Evolutionary conservation across 768 basidiomycete genomes (phyloP), one percentile per base, ranked within the genome.

Genomic region (Lyophyllum decastes): DNA sequence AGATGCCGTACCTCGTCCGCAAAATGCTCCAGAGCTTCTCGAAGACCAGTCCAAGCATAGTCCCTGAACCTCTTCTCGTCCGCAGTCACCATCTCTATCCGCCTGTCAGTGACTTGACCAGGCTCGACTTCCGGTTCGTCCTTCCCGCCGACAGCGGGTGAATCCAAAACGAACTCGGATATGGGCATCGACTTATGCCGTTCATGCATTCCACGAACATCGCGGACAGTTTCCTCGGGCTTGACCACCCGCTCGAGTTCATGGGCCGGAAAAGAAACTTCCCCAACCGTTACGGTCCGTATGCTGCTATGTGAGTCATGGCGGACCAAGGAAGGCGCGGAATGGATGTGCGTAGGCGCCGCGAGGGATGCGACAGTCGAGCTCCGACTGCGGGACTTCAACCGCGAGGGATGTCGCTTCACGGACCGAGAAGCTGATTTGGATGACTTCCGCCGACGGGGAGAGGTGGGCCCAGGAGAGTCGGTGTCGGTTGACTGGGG

Each of bases 401-500:
- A 64, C n/a, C 67, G 70, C 24, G 61, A 63, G 12, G 72, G 22
- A n/a, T 63, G 69, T 59, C 71, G 72, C 49, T 49, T 59, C 24
- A 27, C 17, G 1, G 50, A 45, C 10, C 76, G 70, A n/a, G 69
- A 66, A 57, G 21, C 69, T 63, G 73, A 68, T 49, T 66, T 69
- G 25, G 75, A 76, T n/a, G 66, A 66, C n/a, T 67, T 65, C 34
- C 63, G 66, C 10, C 62, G 62, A 14, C 59, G 64, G 2, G 69
- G 68, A 0, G 75, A 73, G 35, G 68, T 77, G n/a, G 71, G 72
- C 11, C 68, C 70, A 12, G 76, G 73, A 1, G 82, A 82, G 34
- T 87, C 88, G n/a, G 85, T 78, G 57, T 90, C 87, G 0, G 84
- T 81, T 0, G 90, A 90, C 25, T 79, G 76, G 0, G 89, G 87